Conservation (phyloP, 1,284 basidiomycete species). For the Trichosporon asahii region DNA sequence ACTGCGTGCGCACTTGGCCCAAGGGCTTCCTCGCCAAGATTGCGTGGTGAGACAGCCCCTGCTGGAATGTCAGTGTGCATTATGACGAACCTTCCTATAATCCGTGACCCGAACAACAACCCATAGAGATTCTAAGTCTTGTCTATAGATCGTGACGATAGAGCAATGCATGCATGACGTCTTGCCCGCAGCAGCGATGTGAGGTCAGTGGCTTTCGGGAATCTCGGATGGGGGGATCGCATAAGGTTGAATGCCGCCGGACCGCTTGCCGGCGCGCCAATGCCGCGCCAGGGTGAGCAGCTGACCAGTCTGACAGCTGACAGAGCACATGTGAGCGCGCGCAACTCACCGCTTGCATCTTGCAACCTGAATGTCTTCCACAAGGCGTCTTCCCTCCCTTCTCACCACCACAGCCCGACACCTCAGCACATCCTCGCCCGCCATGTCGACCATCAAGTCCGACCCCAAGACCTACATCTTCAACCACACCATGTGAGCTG, state of each 20-base stretch:
- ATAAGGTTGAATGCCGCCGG: neutral
- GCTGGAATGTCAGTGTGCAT: too few species aligned
- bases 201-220: neutral
- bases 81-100: neutral
- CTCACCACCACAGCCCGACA: neutral
- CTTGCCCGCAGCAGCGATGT: neutral
- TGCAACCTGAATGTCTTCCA: constrained; percentile 5
- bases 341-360: neutral
- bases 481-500: constrained; percentile 60
- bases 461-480: constrained; percentile 58
- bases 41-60: constrained; percentile 53
- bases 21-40: constrained; percentile 48
- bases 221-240: neutral
- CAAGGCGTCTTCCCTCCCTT: neutral
- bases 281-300: neutral
- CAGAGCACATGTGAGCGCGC: neutral
- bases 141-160: neutral
- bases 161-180: neutral
- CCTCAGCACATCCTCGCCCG: constrained; percentile 14
- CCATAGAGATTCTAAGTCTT: neutral
- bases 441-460: constrained; percentile 32
- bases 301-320: neutral
- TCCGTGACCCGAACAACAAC: too few species aligned
- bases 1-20: constrained; percentile 48
- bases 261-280: neutral